Conservation (phyloP, 1,284 basidiomycete genomes). For the Fereydounia khargensis region DNA sequence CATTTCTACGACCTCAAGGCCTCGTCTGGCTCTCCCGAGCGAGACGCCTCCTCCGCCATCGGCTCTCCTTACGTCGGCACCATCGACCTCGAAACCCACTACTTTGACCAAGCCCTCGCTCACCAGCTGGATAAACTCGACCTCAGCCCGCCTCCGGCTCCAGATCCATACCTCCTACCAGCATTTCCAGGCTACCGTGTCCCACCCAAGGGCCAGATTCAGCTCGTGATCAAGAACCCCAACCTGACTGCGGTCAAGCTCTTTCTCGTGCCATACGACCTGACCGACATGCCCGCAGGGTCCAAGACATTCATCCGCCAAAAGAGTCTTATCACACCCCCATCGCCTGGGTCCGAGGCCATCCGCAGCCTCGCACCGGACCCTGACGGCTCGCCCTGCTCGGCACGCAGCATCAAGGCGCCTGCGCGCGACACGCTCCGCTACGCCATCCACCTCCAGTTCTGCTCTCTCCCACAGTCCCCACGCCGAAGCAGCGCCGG, state of each 20-base stretch:
- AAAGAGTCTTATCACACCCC: conserved; percentile 14
- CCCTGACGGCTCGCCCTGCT: background rate
- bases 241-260: conserved; percentile 60
- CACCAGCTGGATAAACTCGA: conserved; percentile 1
- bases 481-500: too few relatives aligned
- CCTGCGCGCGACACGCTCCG: conserved; percentile 29
- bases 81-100: conserved; percentile 57
- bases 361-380: background rate
- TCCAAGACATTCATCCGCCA: conserved; percentile 47
- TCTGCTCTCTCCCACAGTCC: conserved; percentile 22
- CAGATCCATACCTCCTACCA: conserved; percentile 5
- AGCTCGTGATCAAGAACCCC: conserved; percentile 61
- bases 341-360: background rate
- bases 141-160: background rate
- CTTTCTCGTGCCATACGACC: conserved; percentile 62
- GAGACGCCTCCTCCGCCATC: conserved; percentile 13
- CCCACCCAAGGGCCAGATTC: conserved; percentile 61
- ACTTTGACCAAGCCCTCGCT: conserved; percentile 17
- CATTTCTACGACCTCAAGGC: conserved; percentile 51
- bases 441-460: conserved; percentile 50
- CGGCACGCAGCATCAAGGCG: background rate
- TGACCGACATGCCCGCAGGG: conserved; percentile 56
- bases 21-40: background rate
- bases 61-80: conserved; percentile 58
- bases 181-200: conserved; percentile 61